phyloP scores from a whole-genome alignment of 2,329 filamentous ascomycete species.

The Hymenoscyphus fructigenus region DNA sequence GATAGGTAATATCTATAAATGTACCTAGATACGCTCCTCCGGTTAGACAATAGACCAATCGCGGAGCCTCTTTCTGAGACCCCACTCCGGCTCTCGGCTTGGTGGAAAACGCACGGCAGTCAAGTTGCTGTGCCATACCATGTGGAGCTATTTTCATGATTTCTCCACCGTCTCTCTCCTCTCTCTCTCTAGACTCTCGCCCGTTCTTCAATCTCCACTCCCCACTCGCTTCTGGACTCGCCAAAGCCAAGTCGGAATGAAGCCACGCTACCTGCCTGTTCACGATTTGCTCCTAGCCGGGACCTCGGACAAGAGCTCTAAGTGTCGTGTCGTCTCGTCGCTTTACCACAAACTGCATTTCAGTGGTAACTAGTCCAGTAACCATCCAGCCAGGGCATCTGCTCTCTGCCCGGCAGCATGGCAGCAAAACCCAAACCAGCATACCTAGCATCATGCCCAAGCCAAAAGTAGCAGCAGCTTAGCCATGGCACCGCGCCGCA shows the following conservation, averaged over 20 bases:
- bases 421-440: not conserved
- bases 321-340: not conserved
- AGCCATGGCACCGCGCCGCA: not conserved
- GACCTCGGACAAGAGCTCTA: not conserved
- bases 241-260: not conserved
- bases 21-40: not conserved
- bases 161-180: not conserved
- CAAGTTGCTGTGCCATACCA: too few species aligned
- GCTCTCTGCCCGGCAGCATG: not conserved
- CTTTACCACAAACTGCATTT: not conserved
- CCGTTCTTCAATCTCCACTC: not conserved
- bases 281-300: not conserved
- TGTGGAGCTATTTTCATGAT: not conserved
- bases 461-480: not conserved
- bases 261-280: not conserved
- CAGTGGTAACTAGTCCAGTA: not conserved
- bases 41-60: not conserved
- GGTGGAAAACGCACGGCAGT: too few species aligned
- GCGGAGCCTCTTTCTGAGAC: not conserved
- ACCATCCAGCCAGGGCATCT: not conserved
- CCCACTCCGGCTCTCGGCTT: not conserved
- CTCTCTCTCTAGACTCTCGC: not conserved
- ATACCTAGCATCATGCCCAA: not conserved
- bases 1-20: too few species aligned
- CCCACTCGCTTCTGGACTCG: not conserved